Percentiles rank a stretch among this genome's conserved stretches.
Conservation (phyloP, 805 yeast species). For the Candida odintsovae region DNA sequence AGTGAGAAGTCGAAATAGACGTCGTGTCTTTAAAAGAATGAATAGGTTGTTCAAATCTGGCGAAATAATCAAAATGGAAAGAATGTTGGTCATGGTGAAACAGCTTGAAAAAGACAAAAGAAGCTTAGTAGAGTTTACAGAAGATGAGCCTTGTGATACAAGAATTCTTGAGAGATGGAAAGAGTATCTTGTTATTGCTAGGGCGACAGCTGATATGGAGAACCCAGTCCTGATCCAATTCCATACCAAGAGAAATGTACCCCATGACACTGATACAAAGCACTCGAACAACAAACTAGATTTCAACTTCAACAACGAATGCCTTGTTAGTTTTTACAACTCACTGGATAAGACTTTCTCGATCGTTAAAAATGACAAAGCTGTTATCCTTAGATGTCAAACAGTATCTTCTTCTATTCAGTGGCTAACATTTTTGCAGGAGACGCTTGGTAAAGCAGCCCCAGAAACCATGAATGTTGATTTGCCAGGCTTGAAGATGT, state of each 20-base stretch:
- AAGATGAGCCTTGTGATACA: conserved; percentile 45
- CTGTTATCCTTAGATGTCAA: conserved; percentile 53
- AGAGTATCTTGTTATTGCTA: conserved; percentile 68
- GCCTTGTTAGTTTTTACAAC: conserved; percentile 51
- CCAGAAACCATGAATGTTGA: conserved; percentile 38
- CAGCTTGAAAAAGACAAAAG: conserved; percentile 17
- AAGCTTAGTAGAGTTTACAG: conserved; percentile 33
- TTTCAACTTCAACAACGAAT: conserved; percentile 24
- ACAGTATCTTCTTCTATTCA: conserved; percentile 47
- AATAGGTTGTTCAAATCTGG: conserved; percentile 41
- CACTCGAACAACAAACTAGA: conserved; percentile 23
- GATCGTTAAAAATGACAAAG: conserved; percentile 31
- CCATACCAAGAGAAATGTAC: conserved; percentile 40
- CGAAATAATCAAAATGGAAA: conserved; percentile 59
- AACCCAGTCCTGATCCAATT: conserved; percentile 61
- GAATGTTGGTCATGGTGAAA: conserved; percentile 63
- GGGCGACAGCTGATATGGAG: conserved; percentile 48
- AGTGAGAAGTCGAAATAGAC: conserved; percentile 12
- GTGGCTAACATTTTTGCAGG: conserved; percentile 59
- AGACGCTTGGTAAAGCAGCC: conserved; percentile 39
- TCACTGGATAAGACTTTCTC: conserved; percentile 66
- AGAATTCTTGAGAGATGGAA: conserved; percentile 69
- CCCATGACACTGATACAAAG: conserved; percentile 12
- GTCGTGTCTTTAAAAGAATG: conserved; percentile 19
- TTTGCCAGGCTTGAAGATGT: conserved; percentile 34